Percentiles rank a stretch among this genome's conserved stretches.
phyloP scores from a whole-genome alignment of 2,329 filamentous ascomycete genomes.

The Exophiala aquamarina region DNA sequence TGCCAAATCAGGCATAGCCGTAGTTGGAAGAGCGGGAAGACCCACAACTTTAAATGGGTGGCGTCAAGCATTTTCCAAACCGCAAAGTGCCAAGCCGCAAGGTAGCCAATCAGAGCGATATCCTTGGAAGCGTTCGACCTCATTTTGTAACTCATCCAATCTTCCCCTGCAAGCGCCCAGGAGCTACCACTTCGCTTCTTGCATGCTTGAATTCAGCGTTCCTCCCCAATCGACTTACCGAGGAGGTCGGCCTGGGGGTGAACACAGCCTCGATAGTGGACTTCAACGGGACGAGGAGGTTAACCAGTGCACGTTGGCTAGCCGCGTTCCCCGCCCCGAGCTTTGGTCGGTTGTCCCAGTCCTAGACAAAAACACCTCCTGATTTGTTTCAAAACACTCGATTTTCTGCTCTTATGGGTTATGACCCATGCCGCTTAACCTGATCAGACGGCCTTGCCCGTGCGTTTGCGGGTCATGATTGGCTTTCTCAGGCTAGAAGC shows the following conservation, averaged over 20 bases:
- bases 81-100: no score
- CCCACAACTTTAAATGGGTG: no score
- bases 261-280: conserved; percentile 2
- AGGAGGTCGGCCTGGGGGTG: conserved; percentile 1
- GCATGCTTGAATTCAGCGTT: not conserved
- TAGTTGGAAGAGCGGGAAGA: no score
- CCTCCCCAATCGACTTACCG: not conserved
- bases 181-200: conserved; percentile 6
- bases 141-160: conserved; percentile 18
- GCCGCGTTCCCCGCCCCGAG: not conserved
- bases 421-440: no score
- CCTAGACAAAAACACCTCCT: conserved; percentile 16
- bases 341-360: not conserved
- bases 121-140: not conserved
- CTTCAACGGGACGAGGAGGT: no score
- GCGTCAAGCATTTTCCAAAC: no score
- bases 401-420: no score
- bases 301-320: no score
- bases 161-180: conserved; percentile 16
- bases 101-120: conserved; percentile 8
- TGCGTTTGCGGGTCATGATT: not conserved
- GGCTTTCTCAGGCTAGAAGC: no score
- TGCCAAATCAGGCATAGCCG: no score
- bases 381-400: conserved; percentile 10
- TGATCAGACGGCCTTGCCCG: no score